Conservation (phyloP, 148 eudicot genomes). For the Drosera capensis region DNA sequence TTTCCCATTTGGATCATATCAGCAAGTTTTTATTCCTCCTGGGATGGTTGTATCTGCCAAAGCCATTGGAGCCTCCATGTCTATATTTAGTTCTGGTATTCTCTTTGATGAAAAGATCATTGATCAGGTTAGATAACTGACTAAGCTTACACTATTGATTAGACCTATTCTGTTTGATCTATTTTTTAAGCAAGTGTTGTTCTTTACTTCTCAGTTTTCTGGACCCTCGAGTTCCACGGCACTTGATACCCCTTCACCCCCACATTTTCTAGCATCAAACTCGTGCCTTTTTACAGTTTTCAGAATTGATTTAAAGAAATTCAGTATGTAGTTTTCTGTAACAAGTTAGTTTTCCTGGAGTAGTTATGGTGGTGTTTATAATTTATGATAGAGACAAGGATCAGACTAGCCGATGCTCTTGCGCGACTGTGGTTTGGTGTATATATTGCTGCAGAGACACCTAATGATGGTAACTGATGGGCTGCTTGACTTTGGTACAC, state of each 20-base stretch:
- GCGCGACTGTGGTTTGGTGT: conserved; percentile 99
- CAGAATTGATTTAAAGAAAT: too few species aligned
- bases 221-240: neutral
- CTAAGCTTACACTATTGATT: conserved; percentile 2
- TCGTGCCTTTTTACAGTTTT: too few species aligned
- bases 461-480: conserved; percentile 64
- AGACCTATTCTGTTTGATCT: neutral
- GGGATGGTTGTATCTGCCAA: conserved; percentile 68
- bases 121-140: conserved; percentile 52
- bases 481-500: conserved; percentile 4
- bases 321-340: too few species aligned
- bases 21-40: conserved; percentile 85
- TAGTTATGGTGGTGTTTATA: too few species aligned
- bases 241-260: too few species aligned
- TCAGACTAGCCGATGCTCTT: conserved; percentile 79
- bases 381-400: conserved; percentile 58
- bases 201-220: too few species aligned
- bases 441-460: conserved; percentile 74
- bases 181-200: neutral
- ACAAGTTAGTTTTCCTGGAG: too few species aligned
- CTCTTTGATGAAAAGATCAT: conserved; percentile 84
- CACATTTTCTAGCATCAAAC: too few species aligned
- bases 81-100: conserved; percentile 69
- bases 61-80: conserved; percentile 72
- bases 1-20: conserved; percentile 93